Evolutionary conservation across 2,329 filamentous ascomycete genomes (phyloP).

Genomic region (Corinectria fuckeliana): DNA sequence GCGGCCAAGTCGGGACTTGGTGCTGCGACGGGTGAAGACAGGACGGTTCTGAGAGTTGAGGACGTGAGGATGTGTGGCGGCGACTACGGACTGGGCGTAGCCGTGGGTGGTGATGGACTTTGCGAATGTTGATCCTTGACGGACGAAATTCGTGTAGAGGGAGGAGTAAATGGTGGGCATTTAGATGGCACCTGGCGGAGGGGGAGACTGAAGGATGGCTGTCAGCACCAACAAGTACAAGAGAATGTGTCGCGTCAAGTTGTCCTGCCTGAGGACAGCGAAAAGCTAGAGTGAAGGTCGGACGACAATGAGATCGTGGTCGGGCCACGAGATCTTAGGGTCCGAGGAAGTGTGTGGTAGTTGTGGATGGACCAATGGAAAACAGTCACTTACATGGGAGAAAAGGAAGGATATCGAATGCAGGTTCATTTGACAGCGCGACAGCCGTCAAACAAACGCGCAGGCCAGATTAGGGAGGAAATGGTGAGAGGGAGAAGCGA

Average conservation of each 20-base stretch:
- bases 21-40: slow-evolving; percentile 65
- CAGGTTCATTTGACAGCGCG: slow-evolving; percentile 99
- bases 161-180: slow-evolving; percentile 80
- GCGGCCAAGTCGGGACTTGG: slow-evolving; percentile 57
- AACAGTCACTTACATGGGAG: slow-evolving; percentile 63
- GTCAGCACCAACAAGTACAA: slow-evolving; percentile 34
- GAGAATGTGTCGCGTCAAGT: slow-evolving; percentile 13
- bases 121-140: slow-evolving; percentile 82
- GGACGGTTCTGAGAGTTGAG: slow-evolving; percentile 75
- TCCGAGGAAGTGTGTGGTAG: slow-evolving; percentile 16
- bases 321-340: slow-evolving; percentile 37
- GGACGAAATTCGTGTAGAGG: slow-evolving; percentile 83
- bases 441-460: slow-evolving; percentile 92
- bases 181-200: slow-evolving; percentile 77
- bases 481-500: slow-evolving; percentile 28
- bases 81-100: slow-evolving; percentile 97
- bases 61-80: slow-evolving; percentile 82
- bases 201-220: slow-evolving; percentile 52
- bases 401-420: slow-evolving; percentile 68
- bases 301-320: slow-evolving; percentile 39
- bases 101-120: slow-evolving; percentile 97
- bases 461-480: slow-evolving; percentile 48
- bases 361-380: slow-evolving; percentile 31
- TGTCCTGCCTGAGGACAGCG: slow-evolving; percentile 31
- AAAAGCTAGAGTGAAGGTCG: slow-evolving; percentile 28